These are phyloP conservation scores for Globisporangium emineosum DNA, from an alignment of 352 stramenopile species.

Conservation along the genomic window DNA sequence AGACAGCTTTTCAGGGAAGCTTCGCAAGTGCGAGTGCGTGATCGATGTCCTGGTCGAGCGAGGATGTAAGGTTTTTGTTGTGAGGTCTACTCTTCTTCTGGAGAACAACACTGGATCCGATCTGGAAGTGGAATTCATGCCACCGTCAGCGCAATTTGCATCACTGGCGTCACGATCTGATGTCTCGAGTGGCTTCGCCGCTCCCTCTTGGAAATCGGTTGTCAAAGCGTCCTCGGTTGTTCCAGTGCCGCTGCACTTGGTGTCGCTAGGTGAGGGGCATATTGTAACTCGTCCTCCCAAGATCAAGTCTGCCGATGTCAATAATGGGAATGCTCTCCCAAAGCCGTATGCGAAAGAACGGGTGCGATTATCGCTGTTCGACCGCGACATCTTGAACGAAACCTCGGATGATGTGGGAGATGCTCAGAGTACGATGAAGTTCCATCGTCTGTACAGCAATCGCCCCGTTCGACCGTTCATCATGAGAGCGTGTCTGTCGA, in stretches of 20 bases:
- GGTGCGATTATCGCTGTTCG: constrained; percentile 68
- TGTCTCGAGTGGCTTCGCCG: constrained; percentile 32
- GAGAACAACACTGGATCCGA: constrained; percentile 84
- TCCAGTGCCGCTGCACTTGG: constrained; percentile 70
- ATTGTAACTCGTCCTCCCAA: constrained; percentile 70
- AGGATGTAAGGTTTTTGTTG: constrained; percentile 86
- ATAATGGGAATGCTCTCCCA: constrained; percentile 23
- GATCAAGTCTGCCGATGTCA: constrained; percentile 33
- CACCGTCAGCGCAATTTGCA: constrained; percentile 37
- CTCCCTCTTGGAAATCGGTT: constrained; percentile 66
- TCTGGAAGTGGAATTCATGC: constrained; percentile 83
- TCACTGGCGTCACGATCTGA: constrained; percentile 33
- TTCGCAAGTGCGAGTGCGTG: constrained; percentile 81
- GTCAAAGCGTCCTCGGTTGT: constrained; percentile 58
- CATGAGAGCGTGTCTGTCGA: constrained; percentile 65
- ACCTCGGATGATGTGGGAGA: constrained; percentile 29
- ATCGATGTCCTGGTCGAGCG: constrained; percentile 84
- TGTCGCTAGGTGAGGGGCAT: constrained; percentile 66
- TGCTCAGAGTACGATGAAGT: constrained; percentile 62
- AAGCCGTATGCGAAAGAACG: constrained; percentile 78
- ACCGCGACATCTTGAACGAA: constrained; percentile 24
- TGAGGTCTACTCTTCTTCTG: constrained; percentile 74
- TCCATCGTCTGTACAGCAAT: constrained; percentile 71
- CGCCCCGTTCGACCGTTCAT: constrained; percentile 79
- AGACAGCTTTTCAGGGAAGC: constrained; percentile 35